A percentile compares a stretch with the other conserved stretches of the same genome.
These are phyloP conservation scores for Trichoderma sp. DNA, from an alignment of 2,329 filamentous ascomycete species.

Conservation along the genomic window DNA sequence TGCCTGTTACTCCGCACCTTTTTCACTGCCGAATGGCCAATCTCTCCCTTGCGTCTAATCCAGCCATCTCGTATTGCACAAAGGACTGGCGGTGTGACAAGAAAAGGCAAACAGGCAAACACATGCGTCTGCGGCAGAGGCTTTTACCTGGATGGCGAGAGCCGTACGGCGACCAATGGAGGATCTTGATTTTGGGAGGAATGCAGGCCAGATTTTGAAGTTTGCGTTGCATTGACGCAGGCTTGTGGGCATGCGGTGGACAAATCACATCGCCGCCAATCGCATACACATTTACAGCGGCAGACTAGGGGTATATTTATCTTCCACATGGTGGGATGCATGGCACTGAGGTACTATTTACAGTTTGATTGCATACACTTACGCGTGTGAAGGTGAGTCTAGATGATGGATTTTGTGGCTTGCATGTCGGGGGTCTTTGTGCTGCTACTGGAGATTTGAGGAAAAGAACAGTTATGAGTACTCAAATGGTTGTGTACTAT, in stretches of 20 bases:
- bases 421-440: neutral
- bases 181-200: neutral
- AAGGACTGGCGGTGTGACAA: slow-evolving; percentile 17
- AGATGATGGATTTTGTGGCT: neutral
- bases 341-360: neutral
- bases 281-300: too few species aligned
- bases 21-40: neutral
- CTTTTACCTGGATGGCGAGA: neutral
- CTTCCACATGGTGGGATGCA: neutral
- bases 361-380: neutral
- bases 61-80: neutral
- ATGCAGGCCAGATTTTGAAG: neutral
- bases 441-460: too few species aligned
- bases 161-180: neutral
- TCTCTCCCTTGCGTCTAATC: neutral
- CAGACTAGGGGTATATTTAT: too few species aligned
- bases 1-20: neutral
- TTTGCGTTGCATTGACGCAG: neutral
- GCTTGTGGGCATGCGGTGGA: neutral
- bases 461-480: accelerated
- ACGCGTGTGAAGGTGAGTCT: neutral
- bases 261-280: too few species aligned
- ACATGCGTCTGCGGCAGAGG: neutral
- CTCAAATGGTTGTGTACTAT: too few species aligned
- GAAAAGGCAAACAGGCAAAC: neutral